These are phyloP conservation scores for Vaucheria bursata DNA, from an alignment of 352 stramenopile species.

Conservation along the genomic window DNA sequence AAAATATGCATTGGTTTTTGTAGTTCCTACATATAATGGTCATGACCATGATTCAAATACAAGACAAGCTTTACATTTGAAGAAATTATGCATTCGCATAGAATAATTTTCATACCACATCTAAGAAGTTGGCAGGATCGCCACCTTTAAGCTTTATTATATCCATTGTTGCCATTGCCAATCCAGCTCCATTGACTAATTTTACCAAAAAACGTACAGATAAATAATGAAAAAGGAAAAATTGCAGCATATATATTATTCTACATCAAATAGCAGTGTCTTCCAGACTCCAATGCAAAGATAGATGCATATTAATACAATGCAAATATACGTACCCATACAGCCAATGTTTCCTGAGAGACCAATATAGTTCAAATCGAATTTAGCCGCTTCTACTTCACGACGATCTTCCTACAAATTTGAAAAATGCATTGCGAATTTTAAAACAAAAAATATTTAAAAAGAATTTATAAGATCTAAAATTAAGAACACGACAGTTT, in stretches of 20 bases:
- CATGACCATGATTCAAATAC: too few species aligned
- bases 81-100: too few species aligned
- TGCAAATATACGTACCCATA: conserved; percentile 57
- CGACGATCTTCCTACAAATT: conserved; percentile 85
- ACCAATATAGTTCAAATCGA: conserved; percentile 98
- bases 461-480: too few species aligned
- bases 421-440: conserved; percentile 58
- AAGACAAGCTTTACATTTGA: too few species aligned
- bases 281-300: too few species aligned
- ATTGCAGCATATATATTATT: not conserved
- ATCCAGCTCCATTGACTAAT: conserved; percentile 89
- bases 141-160: conserved; percentile 97
- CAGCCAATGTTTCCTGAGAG: conserved; percentile 98
- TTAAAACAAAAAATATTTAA: too few species aligned
- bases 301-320: not conserved
- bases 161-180: conserved; percentile 99
- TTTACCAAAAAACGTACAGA: not conserved
- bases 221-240: not conserved
- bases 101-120: conserved; percentile 81
- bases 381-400: conserved; percentile 81
- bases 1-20: not conserved
- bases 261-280: too few species aligned
- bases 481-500: too few species aligned
- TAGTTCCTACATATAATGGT: not conserved
- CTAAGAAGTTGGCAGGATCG: conserved; percentile 95